These are phyloP conservation scores for Fraxinus ornus DNA, from an alignment of 305 asterid species.

Conservation along the genomic window DNA sequence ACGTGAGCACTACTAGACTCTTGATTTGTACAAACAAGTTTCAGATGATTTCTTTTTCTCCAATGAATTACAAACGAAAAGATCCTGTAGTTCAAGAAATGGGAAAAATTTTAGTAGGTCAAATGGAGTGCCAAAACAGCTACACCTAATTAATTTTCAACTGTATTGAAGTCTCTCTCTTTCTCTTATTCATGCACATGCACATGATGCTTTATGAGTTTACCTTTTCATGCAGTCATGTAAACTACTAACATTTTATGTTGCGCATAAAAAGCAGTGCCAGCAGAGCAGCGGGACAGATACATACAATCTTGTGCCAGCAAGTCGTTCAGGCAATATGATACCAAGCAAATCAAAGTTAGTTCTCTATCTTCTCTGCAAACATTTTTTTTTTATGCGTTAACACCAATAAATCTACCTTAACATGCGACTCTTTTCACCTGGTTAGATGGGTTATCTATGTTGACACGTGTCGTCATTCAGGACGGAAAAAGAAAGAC, in stretches of 20 bases:
- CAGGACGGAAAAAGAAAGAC: not conserved
- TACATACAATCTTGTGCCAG: slow-evolving; percentile 59
- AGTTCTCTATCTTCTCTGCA: slow-evolving; percentile 37
- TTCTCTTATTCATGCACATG: not conserved
- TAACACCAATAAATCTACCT: not conserved
- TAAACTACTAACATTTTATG: slow-evolving; percentile 19
- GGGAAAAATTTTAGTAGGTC: not conserved
- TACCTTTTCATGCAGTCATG: not conserved
- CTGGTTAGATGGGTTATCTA: not conserved
- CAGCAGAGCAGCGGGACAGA: slow-evolving; percentile 57
- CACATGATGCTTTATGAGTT: slow-evolving; percentile 21
- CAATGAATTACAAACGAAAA: not conserved
- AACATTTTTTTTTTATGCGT: not conserved
- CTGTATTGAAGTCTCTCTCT: not conserved
- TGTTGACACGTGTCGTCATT: not conserved
- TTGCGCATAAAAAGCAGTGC: slow-evolving; percentile 42
- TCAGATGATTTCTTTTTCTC: not conserved
- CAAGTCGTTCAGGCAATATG: slow-evolving; percentile 61
- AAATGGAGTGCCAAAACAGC: not conserved
- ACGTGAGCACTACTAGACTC: not conserved
- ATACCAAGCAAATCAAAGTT: slow-evolving; percentile 62
- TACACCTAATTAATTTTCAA: not conserved
- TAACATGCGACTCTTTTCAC: not conserved
- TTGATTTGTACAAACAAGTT: not conserved
- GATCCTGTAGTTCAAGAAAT: not conserved